Percentiles rank a stretch among this genome's conserved stretches.
Conservation (phyloP, 2,329 filamentous ascomycete species). For the Fusarium aywerte region DNA sequence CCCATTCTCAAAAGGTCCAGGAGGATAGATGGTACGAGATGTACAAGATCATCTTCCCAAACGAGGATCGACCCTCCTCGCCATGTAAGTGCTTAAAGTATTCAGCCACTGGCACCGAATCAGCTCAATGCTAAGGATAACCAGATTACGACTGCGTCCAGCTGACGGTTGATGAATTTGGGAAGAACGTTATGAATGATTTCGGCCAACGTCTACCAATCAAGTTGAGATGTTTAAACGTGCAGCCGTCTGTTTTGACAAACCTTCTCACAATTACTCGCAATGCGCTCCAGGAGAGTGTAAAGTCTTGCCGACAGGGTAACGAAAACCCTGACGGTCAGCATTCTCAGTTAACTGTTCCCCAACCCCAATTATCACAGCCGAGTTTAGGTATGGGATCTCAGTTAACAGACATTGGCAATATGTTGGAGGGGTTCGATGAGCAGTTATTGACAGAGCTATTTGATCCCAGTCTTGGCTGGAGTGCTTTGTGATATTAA, state of each 20-base stretch:
- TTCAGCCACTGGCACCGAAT: background rate
- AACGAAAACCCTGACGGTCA: background rate
- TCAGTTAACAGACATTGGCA: background rate
- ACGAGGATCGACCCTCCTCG: conserved; percentile 5
- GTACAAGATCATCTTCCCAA: conserved; percentile 31
- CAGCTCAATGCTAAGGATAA: conserved; percentile 1
- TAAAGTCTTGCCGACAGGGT: background rate
- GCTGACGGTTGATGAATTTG: conserved; percentile 1
- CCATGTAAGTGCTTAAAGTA: conserved; percentile 29
- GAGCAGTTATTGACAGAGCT: conserved; percentile 3
- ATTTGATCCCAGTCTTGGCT: background rate
- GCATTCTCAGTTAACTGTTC: background rate
- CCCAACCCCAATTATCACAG: background rate
- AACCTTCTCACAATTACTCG: background rate
- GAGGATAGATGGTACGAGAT: conserved; percentile 30
- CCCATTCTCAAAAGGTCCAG: conserved; percentile 4
- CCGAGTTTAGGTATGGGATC: background rate
- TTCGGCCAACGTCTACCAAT: conserved; percentile 3
- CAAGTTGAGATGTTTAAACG: background rate
- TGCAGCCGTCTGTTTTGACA: background rate
- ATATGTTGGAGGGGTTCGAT: background rate
- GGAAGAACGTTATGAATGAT: background rate
- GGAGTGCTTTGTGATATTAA: background rate
- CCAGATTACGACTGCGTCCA: conserved; percentile 17
- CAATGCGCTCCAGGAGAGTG: conserved; percentile 1